phyloP scores from a whole-genome alignment of 768 basidiomycete genomes.

The Termitomyces titanicus region DNA sequence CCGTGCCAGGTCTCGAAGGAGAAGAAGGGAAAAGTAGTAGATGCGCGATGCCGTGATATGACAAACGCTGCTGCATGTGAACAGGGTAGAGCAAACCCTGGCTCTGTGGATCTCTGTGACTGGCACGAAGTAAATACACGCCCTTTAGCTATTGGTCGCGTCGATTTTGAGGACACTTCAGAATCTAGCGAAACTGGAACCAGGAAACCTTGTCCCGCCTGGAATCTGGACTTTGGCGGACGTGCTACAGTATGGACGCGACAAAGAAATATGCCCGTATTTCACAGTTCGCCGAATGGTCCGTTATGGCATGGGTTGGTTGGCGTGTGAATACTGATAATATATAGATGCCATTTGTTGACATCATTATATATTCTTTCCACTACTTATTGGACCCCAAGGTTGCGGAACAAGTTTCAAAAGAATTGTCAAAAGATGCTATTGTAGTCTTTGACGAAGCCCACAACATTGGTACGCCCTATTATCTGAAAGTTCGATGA shows the following conservation, averaged over 20 bases:
- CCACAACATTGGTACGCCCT: constrained; percentile 85
- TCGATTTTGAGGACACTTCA: constrained; percentile 27
- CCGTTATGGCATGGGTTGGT: constrained; percentile 4
- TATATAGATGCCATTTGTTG: constrained; percentile 86
- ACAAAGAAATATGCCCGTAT: constrained; percentile 89
- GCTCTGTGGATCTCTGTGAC: constrained; percentile 86
- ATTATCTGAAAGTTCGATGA: not conserved
- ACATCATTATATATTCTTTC: constrained; percentile 98
- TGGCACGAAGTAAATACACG: constrained; percentile 82
- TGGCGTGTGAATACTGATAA: constrained; percentile 4
- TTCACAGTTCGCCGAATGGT: constrained; percentile 97
- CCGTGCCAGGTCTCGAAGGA: constrained; percentile 83
- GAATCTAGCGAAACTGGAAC: constrained; percentile 81
- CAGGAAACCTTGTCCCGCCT: constrained; percentile 75
- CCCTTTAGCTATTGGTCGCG: not conserved
- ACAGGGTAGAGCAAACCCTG: constrained; percentile 82
- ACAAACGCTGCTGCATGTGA: constrained; percentile 83
- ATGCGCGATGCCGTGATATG: constrained; percentile 94
- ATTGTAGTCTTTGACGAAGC: constrained; percentile 99
- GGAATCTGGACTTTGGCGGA: constrained; percentile 96
- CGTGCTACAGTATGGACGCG: constrained; percentile 81
- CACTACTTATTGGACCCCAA: constrained; percentile 99
- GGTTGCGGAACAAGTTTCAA: constrained; percentile 98
- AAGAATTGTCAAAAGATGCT: constrained; percentile 94
- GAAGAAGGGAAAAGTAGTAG: constrained; percentile 97